phyloP scores from a whole-genome alignment of 345 rosid species.

The Chamaenerion angustifolium region DNA sequence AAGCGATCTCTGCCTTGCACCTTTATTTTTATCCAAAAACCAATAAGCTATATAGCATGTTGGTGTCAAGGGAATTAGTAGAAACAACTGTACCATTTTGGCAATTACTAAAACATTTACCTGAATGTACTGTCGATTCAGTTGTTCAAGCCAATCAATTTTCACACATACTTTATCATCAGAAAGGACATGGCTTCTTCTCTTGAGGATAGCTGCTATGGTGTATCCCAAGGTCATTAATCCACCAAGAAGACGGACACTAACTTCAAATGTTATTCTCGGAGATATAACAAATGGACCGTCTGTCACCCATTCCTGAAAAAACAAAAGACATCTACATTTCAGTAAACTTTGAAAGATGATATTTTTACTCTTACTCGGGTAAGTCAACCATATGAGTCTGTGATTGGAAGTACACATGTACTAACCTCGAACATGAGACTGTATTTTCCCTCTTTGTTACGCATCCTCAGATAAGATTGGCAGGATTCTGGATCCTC shows the following conservation, averaged over 20 bases:
- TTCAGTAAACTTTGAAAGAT: no score
- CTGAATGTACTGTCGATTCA: slow-evolving; percentile 85
- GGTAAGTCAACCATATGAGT: not conserved
- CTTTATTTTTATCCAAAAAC: slow-evolving; percentile 20
- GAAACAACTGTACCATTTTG: no score
- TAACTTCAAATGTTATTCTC: slow-evolving; percentile 94
- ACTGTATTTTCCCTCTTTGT: slow-evolving; percentile 95
- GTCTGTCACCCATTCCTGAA: slow-evolving; percentile 95
- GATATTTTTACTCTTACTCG: no score
- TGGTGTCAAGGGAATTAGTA: no score
- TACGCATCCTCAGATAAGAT: slow-evolving; percentile 94
- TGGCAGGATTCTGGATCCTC: slow-evolving; percentile 97
- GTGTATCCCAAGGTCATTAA: slow-evolving; percentile 98
- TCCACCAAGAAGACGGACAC: slow-evolving; percentile 98
- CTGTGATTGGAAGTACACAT: not conserved
- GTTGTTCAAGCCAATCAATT: slow-evolving; percentile 91
- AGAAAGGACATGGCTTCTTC: slow-evolving; percentile 80
- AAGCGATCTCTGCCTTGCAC: slow-evolving; percentile 94
- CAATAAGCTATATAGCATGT: no score
- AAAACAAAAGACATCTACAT: not conserved
- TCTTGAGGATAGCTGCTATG: slow-evolving; percentile 86
- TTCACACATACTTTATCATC: slow-evolving; percentile 70
- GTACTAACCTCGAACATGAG: slow-evolving; percentile 97
- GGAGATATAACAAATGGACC: slow-evolving; percentile 97
- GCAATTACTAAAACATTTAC: slow-evolving; percentile 15